Conservation (phyloP, 768 basidiomycete species). For the Xerocomus brunneocitrinus region DNA sequence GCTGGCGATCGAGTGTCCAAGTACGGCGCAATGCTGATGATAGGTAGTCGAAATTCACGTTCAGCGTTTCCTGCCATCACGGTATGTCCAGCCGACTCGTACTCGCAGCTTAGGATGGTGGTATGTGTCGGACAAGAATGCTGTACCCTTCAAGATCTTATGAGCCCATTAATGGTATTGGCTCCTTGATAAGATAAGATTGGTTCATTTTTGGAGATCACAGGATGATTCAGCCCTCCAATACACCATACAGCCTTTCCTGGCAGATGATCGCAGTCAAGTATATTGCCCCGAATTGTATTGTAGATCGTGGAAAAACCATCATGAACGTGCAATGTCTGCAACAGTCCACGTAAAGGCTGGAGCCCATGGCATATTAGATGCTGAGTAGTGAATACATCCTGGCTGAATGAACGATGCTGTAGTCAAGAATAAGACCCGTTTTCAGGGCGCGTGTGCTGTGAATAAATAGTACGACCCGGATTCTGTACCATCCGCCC, state of each 20-base stretch:
- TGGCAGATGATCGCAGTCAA: not conserved
- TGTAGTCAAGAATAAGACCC: constrained; percentile 23
- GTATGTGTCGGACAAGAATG: not conserved
- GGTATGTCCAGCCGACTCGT: not conserved
- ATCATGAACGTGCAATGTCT: not conserved
- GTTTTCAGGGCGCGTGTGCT: constrained; percentile 37
- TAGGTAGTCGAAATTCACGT: constrained; percentile 44
- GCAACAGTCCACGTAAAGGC: not conserved
- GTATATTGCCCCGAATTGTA: not conserved
- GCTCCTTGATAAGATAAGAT: constrained; percentile 20
- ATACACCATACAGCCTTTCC: not conserved
- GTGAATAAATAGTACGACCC: constrained; percentile 63
- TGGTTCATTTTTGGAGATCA: not conserved
- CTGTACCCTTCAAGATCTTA: not conserved
- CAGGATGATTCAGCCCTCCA: not conserved
- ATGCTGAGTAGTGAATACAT: constrained; percentile 20
- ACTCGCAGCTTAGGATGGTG: not conserved
- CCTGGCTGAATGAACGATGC: constrained; percentile 7
- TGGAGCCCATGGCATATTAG: constrained; percentile 14
- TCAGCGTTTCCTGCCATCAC: not conserved
- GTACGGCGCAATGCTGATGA: constrained; percentile 71
- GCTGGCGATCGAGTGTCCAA: constrained; percentile 33
- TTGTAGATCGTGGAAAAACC: not conserved
- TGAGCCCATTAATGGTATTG: not conserved
- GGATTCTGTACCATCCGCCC: constrained; percentile 42